Conservation (phyloP, 805 yeast genomes). For the Lipomyces spencermartinsiae region DNA sequence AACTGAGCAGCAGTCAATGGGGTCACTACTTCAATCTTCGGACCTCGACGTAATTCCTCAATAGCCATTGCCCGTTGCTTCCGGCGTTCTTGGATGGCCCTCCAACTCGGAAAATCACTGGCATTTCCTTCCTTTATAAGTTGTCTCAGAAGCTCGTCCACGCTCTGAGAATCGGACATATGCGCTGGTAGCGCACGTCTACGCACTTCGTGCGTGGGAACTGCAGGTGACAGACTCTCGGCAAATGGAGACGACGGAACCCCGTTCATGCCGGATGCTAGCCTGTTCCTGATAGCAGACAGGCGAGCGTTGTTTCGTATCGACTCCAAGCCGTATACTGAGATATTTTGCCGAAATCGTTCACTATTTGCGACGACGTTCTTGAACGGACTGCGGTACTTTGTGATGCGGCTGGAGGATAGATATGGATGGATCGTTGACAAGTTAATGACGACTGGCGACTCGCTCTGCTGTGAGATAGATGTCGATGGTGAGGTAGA, state of each 20-base stretch:
- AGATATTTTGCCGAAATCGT: not conserved
- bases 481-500: not conserved
- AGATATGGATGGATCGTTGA: slow-evolving; percentile 4
- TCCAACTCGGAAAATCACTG: slow-evolving; percentile 38
- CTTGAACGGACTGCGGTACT: slow-evolving; percentile 30
- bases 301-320: slow-evolving; percentile 14
- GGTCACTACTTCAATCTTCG: slow-evolving; percentile 41
- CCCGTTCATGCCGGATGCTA: slow-evolving; percentile 15
- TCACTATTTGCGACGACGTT: not conserved
- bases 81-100: slow-evolving; percentile 37
- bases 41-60: slow-evolving; percentile 22
- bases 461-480: not conserved
- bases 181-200: slow-evolving; percentile 24
- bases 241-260: slow-evolving; percentile 27
- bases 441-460: not conserved
- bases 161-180: slow-evolving; percentile 32
- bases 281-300: slow-evolving; percentile 20
- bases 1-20: slow-evolving; percentile 48
- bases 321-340: not conserved
- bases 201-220: slow-evolving; percentile 9
- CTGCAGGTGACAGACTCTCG: slow-evolving; percentile 26
- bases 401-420: slow-evolving; percentile 12
- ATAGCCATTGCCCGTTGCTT: slow-evolving; percentile 34
- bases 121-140: slow-evolving; percentile 34
- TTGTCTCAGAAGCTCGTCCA: slow-evolving; percentile 33